These are phyloP conservation scores for Colletotrichum sp. DNA, from an alignment of 2,329 filamentous ascomycete genomes.

Conservation along the genomic window DNA sequence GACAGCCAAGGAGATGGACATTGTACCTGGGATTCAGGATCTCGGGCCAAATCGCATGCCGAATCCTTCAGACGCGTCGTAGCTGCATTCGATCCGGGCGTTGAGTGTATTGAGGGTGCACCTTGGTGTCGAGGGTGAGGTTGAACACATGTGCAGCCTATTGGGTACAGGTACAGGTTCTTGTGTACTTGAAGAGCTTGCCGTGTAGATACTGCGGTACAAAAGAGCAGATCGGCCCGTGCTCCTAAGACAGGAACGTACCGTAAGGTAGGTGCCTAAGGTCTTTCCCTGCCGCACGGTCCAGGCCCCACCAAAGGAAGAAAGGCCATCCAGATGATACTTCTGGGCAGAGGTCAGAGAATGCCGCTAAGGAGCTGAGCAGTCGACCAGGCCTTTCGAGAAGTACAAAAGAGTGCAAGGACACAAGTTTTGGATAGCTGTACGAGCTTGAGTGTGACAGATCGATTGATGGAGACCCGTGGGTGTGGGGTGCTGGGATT, in stretches of 20 bases:
- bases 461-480: too few species aligned
- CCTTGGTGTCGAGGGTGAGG: background rate
- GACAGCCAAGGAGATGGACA: background rate
- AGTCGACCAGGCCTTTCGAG: too few species aligned
- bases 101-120: background rate
- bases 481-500: too few species aligned
- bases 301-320: too few species aligned
- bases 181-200: background rate
- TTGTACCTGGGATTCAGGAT: background rate
- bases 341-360: too few species aligned
- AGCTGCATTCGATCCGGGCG: background rate
- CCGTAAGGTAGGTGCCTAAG: fast-evolving
- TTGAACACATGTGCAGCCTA: background rate
- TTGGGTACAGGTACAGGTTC: background rate
- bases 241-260: background rate
- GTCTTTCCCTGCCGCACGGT: too few species aligned
- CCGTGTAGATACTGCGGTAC: too few species aligned
- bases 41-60: background rate
- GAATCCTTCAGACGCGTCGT: background rate
- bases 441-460: too few species aligned
- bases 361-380: too few species aligned
- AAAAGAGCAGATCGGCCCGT: background rate
- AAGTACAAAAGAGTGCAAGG: too few species aligned
- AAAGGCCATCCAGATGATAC: too few species aligned
- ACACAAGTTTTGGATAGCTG: too few species aligned